Evolutionary conservation across 2,329 filamentous ascomycete species (phyloP).

Genomic region (Colletotrichum sp.): DNA sequence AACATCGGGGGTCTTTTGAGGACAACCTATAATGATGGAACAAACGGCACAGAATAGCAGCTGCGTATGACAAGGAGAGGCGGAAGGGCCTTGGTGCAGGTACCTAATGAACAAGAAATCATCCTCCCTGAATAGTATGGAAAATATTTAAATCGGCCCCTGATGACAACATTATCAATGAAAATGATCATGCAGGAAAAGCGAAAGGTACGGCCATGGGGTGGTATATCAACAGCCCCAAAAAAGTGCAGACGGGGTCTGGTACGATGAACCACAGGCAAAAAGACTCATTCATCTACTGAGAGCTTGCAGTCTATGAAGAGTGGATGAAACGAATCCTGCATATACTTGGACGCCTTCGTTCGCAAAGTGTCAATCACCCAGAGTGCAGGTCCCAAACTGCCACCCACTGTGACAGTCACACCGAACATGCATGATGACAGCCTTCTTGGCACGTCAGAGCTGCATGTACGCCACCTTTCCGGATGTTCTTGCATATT

Average conservation of each 20-base stretch:
- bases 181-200: background rate
- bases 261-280: background rate
- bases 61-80: background rate
- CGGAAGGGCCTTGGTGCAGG: background rate
- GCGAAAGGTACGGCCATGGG: background rate
- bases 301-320: background rate
- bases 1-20: background rate
- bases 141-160: background rate
- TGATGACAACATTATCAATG: background rate
- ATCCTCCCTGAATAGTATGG: background rate
- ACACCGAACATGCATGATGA: background rate
- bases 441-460: background rate
- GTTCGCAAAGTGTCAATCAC: background rate
- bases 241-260: background rate
- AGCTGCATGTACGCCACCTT: background rate
- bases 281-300: background rate
- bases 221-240: background rate
- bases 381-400: background rate
- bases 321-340: background rate
- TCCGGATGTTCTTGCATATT: background rate
- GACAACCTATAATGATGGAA: background rate
- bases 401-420: background rate
- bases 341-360: background rate
- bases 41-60: background rate
- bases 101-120: background rate